phyloP scores from a whole-genome alignment of 139 green algal species.

The Haematococcus sp. region DNA sequence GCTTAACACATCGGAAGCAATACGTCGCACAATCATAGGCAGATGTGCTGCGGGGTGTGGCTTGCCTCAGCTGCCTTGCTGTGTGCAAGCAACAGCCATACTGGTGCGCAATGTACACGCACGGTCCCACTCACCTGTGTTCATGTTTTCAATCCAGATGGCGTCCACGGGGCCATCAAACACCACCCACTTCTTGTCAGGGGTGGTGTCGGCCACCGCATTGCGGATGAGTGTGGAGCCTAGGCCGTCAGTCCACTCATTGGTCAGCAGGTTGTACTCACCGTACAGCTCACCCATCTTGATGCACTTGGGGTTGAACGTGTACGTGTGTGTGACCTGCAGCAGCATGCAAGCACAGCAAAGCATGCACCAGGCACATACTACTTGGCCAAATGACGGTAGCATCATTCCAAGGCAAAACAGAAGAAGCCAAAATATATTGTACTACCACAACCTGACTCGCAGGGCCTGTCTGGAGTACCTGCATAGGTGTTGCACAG shows the following conservation, averaged over 20 bases:
- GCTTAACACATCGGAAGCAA: too few relatives aligned
- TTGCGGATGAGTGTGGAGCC: conserved; percentile 69
- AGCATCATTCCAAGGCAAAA: too few relatives aligned
- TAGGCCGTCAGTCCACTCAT: conserved; percentile 86
- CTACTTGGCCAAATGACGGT: too few relatives aligned
- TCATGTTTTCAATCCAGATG: conserved; percentile 87
- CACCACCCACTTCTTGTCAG: conserved; percentile 63
- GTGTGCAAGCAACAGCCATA: too few relatives aligned
- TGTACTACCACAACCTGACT: too few relatives aligned
- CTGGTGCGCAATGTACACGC: too few relatives aligned
- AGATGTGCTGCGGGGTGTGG: too few relatives aligned
- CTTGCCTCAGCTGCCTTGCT: too few relatives aligned
- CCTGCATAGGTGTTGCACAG: too few relatives aligned
- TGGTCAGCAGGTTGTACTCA: conserved; percentile 82
- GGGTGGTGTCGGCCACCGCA: conserved; percentile 66
- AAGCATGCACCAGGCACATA: not conserved
- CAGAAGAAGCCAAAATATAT: too few relatives aligned
- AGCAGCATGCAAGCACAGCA: not conserved
- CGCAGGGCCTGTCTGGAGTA: too few relatives aligned
- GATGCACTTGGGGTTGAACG: conserved; percentile 89
- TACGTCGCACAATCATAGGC: too few relatives aligned
- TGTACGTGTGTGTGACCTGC: conserved; percentile 54
- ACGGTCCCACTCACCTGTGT: conserved; percentile 40
- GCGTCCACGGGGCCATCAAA: conserved; percentile 82
- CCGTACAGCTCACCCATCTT: conserved; percentile 89